Base-by-base conservation (phyloP, 2,329 filamentous ascomycete genomes). In the Trematosphaeria pertusa region DNA sequence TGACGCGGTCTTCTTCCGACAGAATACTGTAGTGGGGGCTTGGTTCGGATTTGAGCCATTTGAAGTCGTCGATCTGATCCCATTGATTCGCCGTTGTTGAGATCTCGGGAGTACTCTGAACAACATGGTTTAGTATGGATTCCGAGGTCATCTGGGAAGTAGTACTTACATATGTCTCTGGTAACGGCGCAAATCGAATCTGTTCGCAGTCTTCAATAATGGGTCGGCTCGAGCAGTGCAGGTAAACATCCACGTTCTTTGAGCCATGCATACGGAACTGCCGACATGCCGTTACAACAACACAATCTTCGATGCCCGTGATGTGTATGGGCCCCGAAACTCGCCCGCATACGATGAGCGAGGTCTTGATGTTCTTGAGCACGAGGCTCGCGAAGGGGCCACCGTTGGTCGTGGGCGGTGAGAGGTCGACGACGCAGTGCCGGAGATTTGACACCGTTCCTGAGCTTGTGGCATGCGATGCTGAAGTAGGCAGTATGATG, bases 191-290 rank as follows among this genome's bases (percentile, higher is more conserved):
- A 72, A 99, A 97, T 9, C 87, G 81, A 66, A 99, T 83, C 11
- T 79, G 81, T 18, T 74, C 80, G 68, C 93, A 97, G 57, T 94
- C 87, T 72, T 99, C 94, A 54, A 99, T 96, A 59, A 99, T 97
- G 0, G 94, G 94, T 52, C 91, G 85, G 61, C 89, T 94, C 1
- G 80, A 78, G 65, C 89, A 92, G 56, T 87, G 82, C 48, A 99
- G 77, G 68, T 97, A 97, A 9, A 99, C 80, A 56, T 90, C 85
- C 26, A 95, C 88, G 50, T 91, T 82, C 34, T 76, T 79, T 65
- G 90, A 95, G 56, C 93, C 88, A 69, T 99, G 94, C 77, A 99
- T 93, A 17, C 94, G 84, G 62, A 96, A 91, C 71, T 99, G 94
- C n/a, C 88, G 82, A 41, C 89, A 88, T 6, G 56, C 32, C 5